Percentiles rank a stretch among this genome's conserved stretches.
Evolutionary conservation across 495 filamentous ascomycete genomes (phyloP).

Genomic region (Penicillium ochrochloron): DNA sequence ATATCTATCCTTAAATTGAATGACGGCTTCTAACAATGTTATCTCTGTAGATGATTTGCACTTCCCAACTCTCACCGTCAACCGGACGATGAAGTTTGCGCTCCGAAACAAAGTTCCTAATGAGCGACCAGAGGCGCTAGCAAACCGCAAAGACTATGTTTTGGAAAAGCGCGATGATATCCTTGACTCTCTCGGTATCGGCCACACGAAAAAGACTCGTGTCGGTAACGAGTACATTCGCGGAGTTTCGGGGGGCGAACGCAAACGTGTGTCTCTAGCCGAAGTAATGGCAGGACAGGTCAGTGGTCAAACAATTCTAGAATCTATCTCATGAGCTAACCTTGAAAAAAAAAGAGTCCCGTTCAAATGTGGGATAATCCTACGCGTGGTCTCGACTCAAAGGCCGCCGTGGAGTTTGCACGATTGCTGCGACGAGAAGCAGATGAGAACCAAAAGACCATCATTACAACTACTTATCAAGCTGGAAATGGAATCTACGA

Average conservation of each 20-base stretch:
- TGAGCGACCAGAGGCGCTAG: slow-evolving; percentile 62
- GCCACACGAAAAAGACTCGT: slow-evolving; percentile 75
- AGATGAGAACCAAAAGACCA: slow-evolving; percentile 67
- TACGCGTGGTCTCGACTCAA: slow-evolving; percentile 78
- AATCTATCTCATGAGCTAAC: slow-evolving; percentile 17
- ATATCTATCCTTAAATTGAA: background rate
- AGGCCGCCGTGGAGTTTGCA: slow-evolving; percentile 80
- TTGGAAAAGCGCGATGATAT: slow-evolving; percentile 72
- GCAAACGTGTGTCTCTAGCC: slow-evolving; percentile 82
- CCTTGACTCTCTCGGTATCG: slow-evolving; percentile 76
- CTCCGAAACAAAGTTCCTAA: slow-evolving; percentile 68
- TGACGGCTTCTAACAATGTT: background rate
- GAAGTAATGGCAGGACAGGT: slow-evolving; percentile 67
- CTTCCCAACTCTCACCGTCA: slow-evolving; percentile 80
- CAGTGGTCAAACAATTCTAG: slow-evolving; percentile 42
- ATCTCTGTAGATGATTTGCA: slow-evolving; percentile 64
- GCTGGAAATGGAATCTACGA: slow-evolving; percentile 78
- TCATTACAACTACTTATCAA: slow-evolving; percentile 81
- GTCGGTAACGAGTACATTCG: slow-evolving; percentile 85
- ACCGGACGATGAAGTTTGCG: slow-evolving; percentile 82
- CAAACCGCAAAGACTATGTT: slow-evolving; percentile 55
- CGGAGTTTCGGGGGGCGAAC: slow-evolving; percentile 81
- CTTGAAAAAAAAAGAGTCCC: slow-evolving; percentile 47
- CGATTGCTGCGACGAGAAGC: slow-evolving; percentile 69
- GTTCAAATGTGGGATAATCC: slow-evolving; percentile 89